Percentiles rank a stretch among this genome's conserved stretches.
Conservation (phyloP, 208 protist species). For the Balamuthia mandrillaris region DNA sequence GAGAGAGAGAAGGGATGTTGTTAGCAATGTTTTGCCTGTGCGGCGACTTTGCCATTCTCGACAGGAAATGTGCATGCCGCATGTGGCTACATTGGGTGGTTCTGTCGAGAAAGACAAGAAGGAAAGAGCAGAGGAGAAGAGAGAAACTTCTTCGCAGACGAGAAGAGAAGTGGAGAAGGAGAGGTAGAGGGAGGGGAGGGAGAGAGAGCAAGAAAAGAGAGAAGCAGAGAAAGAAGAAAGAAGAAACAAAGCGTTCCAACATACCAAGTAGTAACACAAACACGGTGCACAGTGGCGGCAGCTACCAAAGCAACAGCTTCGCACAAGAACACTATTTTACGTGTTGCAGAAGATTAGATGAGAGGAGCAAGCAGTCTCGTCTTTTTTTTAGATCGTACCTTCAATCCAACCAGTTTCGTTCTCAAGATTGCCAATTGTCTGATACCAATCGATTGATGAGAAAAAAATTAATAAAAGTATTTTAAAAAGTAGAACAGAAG, state of each 20-base stretch:
- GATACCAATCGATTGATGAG: not conserved
- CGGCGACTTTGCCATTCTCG: too few relatives aligned
- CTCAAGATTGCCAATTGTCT: conserved; percentile 47
- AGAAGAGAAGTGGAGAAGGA: too few relatives aligned
- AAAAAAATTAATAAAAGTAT: not conserved
- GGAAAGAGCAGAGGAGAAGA: too few relatives aligned
- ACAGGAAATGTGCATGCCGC: too few relatives aligned
- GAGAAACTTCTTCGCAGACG: too few relatives aligned
- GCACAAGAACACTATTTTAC: not conserved
- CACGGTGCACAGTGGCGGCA: conserved; percentile 23
- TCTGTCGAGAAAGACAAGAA: too few relatives aligned
- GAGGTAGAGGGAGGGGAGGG: too few relatives aligned
- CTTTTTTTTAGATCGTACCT: not conserved
- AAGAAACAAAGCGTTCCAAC: not conserved
- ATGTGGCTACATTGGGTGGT: too few relatives aligned
- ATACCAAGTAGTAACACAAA: conserved; percentile 2
- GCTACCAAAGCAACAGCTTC: conserved; percentile 37
- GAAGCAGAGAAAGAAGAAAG: not conserved
- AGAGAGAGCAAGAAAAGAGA: not conserved
- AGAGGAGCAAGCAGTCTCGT: too few relatives aligned
- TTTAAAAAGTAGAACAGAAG: too few relatives aligned
- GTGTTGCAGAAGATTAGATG: not conserved
- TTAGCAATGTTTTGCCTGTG: too few relatives aligned
- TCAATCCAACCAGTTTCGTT: conserved; percentile 34
- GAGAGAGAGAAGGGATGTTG: too few relatives aligned